These are phyloP conservation scores for Botrytis cinerea DNA, from an alignment of 2,329 filamentous ascomycete genomes.

Conservation along the genomic window DNA sequence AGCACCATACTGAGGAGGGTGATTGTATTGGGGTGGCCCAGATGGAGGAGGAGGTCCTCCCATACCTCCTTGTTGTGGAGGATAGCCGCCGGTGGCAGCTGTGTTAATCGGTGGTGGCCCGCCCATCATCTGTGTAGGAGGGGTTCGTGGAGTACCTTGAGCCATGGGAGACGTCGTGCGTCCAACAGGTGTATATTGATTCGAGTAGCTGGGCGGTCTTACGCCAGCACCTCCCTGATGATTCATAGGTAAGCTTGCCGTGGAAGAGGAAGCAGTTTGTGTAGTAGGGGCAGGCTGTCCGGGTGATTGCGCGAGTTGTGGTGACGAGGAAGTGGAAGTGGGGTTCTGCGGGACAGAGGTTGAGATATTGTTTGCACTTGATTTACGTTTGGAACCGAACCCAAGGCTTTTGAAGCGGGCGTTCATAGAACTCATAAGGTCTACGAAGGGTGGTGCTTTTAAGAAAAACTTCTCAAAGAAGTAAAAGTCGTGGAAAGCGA, in stretches of 20 bases:
- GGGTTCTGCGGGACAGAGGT: conserved; percentile 41
- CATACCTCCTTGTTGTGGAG: conserved; percentile 51
- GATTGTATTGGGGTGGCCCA: conserved; percentile 41
- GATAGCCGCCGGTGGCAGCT: conserved; percentile 59
- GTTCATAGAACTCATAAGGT: conserved; percentile 76
- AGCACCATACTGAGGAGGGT: conserved; percentile 40
- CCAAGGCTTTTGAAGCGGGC: conserved; percentile 77
- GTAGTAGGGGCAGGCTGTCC: conserved; percentile 31
- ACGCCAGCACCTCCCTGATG: conserved; percentile 58
- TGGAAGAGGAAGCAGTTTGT: conserved; percentile 51
- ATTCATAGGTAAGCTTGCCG: conserved; percentile 62
- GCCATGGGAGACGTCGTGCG: conserved; percentile 50
- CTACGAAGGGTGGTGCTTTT: conserved; percentile 25
- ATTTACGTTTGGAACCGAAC: conserved; percentile 75
- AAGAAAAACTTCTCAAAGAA: conserved; percentile 39
- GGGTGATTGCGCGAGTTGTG: conserved; percentile 33
- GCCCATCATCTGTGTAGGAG: conserved; percentile 47
- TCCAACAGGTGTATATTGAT: conserved; percentile 56
- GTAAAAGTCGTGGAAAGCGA: conserved; percentile 33
- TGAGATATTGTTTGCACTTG: conserved; percentile 57
- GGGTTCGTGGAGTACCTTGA: conserved; percentile 38
- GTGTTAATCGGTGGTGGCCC: conserved; percentile 70
- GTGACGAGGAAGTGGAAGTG: conserved; percentile 37
- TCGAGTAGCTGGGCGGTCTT: conserved; percentile 64
- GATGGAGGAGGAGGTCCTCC: conserved; percentile 36